phyloP scores from a whole-genome alignment of 108 stramenopile genomes.

The Nannochloropsis salina region DNA sequence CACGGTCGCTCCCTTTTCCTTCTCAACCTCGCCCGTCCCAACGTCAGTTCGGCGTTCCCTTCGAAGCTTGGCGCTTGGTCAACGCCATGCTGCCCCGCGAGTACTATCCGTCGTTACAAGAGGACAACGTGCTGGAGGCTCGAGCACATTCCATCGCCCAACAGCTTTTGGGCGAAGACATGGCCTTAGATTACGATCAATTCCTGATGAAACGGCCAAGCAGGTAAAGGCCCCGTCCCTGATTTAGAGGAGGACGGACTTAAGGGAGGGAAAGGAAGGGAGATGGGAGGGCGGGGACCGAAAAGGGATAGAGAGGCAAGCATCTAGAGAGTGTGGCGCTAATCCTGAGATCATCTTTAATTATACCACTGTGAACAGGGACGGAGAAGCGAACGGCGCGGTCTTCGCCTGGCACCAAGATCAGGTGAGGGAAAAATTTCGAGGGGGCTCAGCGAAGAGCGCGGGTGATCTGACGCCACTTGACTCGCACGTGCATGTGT shows the following conservation, averaged over 20 bases:
- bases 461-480: no score
- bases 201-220: slow-evolving; percentile 56
- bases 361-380: background rate
- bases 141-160: slow-evolving; percentile 51
- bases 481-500: no score
- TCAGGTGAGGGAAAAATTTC: slow-evolving; percentile 38
- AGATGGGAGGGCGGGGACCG: background rate
- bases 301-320: background rate
- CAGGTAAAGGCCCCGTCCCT: slow-evolving; percentile 34
- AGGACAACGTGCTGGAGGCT: slow-evolving; percentile 57
- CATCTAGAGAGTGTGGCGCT: no score
- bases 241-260: no score
- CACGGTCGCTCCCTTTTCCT: no score
- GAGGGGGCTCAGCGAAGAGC: no score
- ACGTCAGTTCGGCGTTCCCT: slow-evolving; percentile 57
- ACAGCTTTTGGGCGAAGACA: slow-evolving; percentile 57
- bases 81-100: slow-evolving; percentile 61
- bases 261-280: background rate
- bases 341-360: no score
- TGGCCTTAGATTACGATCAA: slow-evolving; percentile 61
- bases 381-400: slow-evolving; percentile 15
- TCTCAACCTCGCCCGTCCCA: no score
- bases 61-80: slow-evolving; percentile 57
- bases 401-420: slow-evolving; percentile 54
- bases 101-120: slow-evolving; percentile 54